Evolutionary conservation across 2,329 filamentous ascomycete genomes (phyloP).

Genomic region (Ophiostoma populinum): DNA sequence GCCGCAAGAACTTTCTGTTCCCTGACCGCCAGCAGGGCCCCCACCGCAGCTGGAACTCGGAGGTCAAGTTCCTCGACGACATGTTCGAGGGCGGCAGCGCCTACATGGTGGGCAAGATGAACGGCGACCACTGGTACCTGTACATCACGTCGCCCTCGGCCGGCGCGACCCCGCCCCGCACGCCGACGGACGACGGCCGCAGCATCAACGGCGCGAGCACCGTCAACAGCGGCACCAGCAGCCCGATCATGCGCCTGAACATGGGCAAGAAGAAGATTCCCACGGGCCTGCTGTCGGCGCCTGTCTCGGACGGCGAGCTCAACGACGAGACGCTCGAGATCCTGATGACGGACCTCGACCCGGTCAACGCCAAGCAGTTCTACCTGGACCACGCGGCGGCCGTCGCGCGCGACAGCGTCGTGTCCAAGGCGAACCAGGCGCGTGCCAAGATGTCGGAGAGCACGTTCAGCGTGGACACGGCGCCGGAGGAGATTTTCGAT

Average conservation of each 20-base stretch:
- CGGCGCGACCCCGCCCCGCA: slow-evolving; percentile 64
- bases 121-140: slow-evolving; percentile 97
- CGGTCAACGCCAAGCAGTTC: slow-evolving; percentile 52
- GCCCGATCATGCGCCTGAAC: background rate
- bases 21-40: slow-evolving; percentile 87
- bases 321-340: slow-evolving; percentile 65
- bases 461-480: slow-evolving; percentile 21
- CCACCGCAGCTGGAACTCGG: slow-evolving; percentile 93
- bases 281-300: slow-evolving; percentile 24
- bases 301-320: slow-evolving; percentile 22
- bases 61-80: slow-evolving; percentile 81
- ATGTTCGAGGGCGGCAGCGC: slow-evolving; percentile 86
- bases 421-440: slow-evolving; percentile 18
- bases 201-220: background rate
- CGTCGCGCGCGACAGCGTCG: slow-evolving; percentile 68
- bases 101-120: slow-evolving; percentile 99
- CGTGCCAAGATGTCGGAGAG: slow-evolving; percentile 37
- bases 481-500: slow-evolving; percentile 48
- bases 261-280: slow-evolving; percentile 39
- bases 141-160: slow-evolving; percentile 84
- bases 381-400: slow-evolving; percentile 61
- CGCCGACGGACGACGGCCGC: slow-evolving; percentile 37
- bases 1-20: slow-evolving; percentile 95
- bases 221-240: background rate
- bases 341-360: slow-evolving; percentile 55